Evolutionary conservation across 352 stramenopile species (phyloP).

Genomic region (Phytophthora sojae): DNA sequence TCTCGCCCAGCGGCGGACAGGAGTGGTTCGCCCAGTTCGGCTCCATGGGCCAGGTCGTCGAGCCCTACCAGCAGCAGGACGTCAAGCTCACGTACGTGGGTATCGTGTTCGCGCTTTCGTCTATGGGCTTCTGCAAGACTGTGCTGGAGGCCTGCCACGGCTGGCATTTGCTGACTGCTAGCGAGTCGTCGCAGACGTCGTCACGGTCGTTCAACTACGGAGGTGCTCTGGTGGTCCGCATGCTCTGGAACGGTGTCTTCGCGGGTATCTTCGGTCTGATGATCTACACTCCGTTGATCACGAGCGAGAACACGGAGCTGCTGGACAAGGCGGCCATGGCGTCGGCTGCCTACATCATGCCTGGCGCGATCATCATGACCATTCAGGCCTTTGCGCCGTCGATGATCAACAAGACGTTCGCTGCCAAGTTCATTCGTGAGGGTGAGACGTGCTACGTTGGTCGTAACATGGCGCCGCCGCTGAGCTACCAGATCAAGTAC

Average conservation of each 20-base stretch:
- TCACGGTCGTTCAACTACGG: slow-evolving; percentile 72
- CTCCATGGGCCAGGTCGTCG: slow-evolving; percentile 61
- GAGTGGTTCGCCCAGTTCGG: slow-evolving; percentile 69
- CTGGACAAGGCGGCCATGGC: slow-evolving; percentile 48
- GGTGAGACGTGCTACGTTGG: slow-evolving; percentile 72
- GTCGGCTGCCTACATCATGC: slow-evolving; percentile 49
- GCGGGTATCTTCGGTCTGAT: slow-evolving; percentile 64
- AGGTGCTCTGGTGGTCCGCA: slow-evolving; percentile 57
- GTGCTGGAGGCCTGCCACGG: slow-evolving; percentile 65
- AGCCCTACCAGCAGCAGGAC: slow-evolving; percentile 59
- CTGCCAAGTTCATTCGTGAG: slow-evolving; percentile 77
- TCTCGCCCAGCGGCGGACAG: slow-evolving; percentile 66
- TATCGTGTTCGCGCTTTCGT: slow-evolving; percentile 55
- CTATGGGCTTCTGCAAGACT: slow-evolving; percentile 65
- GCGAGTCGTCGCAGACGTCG: slow-evolving; percentile 49
- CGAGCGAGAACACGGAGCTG: slow-evolving; percentile 44
- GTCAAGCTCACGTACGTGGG: slow-evolving; percentile 72
- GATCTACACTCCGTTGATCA: slow-evolving; percentile 63
- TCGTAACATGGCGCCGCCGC: slow-evolving; percentile 71
- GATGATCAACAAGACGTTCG: slow-evolving; percentile 59
- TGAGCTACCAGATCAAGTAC: slow-evolving; percentile 69
- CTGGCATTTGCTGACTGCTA: slow-evolving; percentile 64
- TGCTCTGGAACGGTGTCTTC: slow-evolving; percentile 75
- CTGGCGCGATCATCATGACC: slow-evolving; percentile 50
- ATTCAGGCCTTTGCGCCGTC: slow-evolving; percentile 54